Evolutionary conservation across 2,329 filamentous ascomycete species (phyloP), one percentile per base, ranked within the genome.

Genomic region (Aspergillus sp.): DNA sequence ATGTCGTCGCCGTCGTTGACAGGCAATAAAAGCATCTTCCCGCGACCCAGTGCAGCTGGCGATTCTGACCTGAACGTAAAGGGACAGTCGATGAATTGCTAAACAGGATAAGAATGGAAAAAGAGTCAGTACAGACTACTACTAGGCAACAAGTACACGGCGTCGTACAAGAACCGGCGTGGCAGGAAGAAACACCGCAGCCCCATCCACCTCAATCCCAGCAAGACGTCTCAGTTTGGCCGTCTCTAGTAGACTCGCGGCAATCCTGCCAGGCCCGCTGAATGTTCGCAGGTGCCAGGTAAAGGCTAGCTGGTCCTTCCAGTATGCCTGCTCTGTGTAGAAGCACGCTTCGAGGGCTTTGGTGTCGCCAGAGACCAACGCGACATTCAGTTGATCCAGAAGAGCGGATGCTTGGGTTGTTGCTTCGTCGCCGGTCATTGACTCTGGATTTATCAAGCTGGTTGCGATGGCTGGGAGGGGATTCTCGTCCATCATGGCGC

Each of bases 201-300:
- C 39, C 1, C 61, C 61, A 35, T 66, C 60, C 6, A 64, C 25
- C 9, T 31, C 37, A 39, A 65, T 27, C 0, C 54, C 51, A 25
- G 37, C 43, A 4, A 59, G 12, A 0, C 62, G 17, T 12, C 48
- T 43, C 9, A 41, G 4, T 6, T 17, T 51, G 2, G 37, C 35
- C 1, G 48, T 51, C n/a, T 64, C 54, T 14, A 65, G 31, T 1
- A 66, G 43, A 3, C 46, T 52, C 12, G 66, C 54, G 0, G 70
- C 68, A 51, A 76, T 69, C 0, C 62, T 48, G 0, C 27, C 54
- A 0, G 63, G 59, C 0, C 48, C 55, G 3, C 31, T 61, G 45
- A 76, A 73, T 2, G 73, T 76, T 11, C 75, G 72, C n/a, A 75
- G 40, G 43, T 77, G 71, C 52, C 63, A 74, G 0, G 75, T 77